These are phyloP conservation scores for Micractinium sp. DNA, from an alignment of 139 green algal species.

Conservation along the genomic window DNA sequence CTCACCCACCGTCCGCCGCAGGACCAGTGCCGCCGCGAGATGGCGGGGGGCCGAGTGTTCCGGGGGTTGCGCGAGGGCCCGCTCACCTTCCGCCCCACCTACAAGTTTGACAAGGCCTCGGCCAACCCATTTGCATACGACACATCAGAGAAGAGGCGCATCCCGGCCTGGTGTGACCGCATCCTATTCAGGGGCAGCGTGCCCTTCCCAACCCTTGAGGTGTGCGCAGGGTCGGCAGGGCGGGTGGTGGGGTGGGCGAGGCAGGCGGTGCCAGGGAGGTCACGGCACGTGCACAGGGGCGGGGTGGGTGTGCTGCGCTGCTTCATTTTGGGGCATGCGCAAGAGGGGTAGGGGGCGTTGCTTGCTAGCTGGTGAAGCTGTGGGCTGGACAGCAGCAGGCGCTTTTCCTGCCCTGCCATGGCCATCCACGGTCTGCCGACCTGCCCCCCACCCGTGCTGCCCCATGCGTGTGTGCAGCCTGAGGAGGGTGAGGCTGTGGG, in stretches of 20 bases:
- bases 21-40: conserved; percentile 74
- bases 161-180: conserved; percentile 93
- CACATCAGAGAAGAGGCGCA: conserved; percentile 83
- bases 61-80: conserved; percentile 71
- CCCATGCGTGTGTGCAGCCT: neutral
- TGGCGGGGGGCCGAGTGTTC: conserved; percentile 67
- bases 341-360: neutral
- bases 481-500: conserved; percentile 1
- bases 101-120: conserved; percentile 87
- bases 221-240: neutral
- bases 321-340: neutral
- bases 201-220: conserved; percentile 16
- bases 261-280: too few relatives aligned
- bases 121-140: conserved; percentile 71
- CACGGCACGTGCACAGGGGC: too few relatives aligned
- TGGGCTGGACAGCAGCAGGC: neutral
- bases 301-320: neutral
- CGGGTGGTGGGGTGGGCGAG: neutral
- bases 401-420: neutral
- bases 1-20: conserved; percentile 37
- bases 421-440: neutral
- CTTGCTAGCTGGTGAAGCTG: neutral
- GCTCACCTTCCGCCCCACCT: conserved; percentile 92
- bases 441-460: neutral
- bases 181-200: conserved; percentile 85